These are phyloP conservation scores for Trypanosoma cruzi DNA, from an alignment of 208 protist species.

Conservation along the genomic window DNA sequence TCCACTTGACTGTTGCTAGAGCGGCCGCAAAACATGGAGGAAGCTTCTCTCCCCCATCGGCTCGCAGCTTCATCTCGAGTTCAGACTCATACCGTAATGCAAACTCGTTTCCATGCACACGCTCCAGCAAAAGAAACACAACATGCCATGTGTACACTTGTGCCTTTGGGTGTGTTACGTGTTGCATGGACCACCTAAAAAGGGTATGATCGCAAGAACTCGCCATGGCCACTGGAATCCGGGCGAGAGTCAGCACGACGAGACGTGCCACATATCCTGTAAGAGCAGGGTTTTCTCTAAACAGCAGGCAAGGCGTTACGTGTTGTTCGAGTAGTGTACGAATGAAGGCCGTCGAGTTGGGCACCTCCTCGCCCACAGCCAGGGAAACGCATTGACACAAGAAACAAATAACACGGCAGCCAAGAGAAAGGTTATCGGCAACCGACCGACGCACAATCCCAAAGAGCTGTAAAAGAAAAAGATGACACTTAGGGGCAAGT, in stretches of 20 bases:
- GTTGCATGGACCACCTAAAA: slow-evolving; percentile 28
- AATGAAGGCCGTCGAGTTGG: neutral
- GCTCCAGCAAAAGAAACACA: slow-evolving; percentile 44
- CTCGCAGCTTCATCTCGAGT: slow-evolving; percentile 25
- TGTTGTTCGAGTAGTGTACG: slow-evolving; percentile 27
- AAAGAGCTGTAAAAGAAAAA: slow-evolving; percentile 24
- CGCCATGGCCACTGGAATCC: slow-evolving; percentile 4
- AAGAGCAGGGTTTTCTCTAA: slow-evolving; percentile 16
- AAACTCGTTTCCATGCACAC: slow-evolving; percentile 36
- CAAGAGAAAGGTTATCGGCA: slow-evolving; percentile 1
- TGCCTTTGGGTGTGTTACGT: neutral
- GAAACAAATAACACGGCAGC: slow-evolving; percentile 20
- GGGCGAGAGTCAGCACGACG: slow-evolving; percentile 27
- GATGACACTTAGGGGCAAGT: slow-evolving; percentile 8
- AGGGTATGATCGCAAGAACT: slow-evolving; percentile 32
- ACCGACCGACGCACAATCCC: slow-evolving; percentile 1
- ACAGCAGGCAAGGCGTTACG: slow-evolving; percentile 23
- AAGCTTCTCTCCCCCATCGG: neutral
- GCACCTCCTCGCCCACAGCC: neutral
- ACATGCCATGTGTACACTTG: slow-evolving; percentile 33
- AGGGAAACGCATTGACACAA: slow-evolving; percentile 24
- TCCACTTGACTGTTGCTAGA: slow-evolving; percentile 19
- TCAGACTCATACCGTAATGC: slow-evolving; percentile 33
- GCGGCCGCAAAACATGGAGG: slow-evolving; percentile 15
- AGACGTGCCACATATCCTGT: slow-evolving; percentile 28